Base-by-base conservation (phyloP, 164 flowering plant genomes). In the Malania oleifera region DNA sequence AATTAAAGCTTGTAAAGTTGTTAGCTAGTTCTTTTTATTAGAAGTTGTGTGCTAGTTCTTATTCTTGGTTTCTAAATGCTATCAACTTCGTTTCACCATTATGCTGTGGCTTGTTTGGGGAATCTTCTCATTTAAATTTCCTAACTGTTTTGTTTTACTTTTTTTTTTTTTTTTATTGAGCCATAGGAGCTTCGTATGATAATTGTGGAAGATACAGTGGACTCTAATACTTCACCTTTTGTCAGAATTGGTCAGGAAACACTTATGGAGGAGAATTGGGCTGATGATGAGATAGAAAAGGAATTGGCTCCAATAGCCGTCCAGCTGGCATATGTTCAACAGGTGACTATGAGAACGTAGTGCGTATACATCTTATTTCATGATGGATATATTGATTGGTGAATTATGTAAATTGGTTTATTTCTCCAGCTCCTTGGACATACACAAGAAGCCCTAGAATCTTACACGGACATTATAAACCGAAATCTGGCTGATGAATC, bases 251-350 rank as follows among this genome's bases (percentile, higher is more conserved):
- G 99, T 57, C 92, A 90, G 66, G 97, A 93, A 73, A 70, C 87
- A 12, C 72, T 90, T 2, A 79, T 89, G 89, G 95, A 86, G 22
- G 96, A 90, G 26, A 81, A 86, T 62, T 80, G 73, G 65, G 87
- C 87, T 40, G 96, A 88, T 69, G 97, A 90, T 60, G 96, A 90
- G 25, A 79, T 90, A 58, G 99, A 90, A 76, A 75, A 66, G 62
- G 99, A 93, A 71, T 76, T 93, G 74, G 85, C 95, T 46, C 96
- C 97, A n/a, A 76, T 93, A 57, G 68, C 82, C 67, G 96, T 90
- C 44, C 97, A 90, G 76, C 69, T 93, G 71, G 99, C 95, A 40
- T 90, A 85, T 79, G 96, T 88, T 67, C 83, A 75, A 64, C 99
- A 88, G 95, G 99, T 93, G 65, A 57, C 19, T 10, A 29, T 25